These are phyloP conservation scores for Curvularia sp. DNA, from an alignment of 2,329 filamentous ascomycete species.

Conservation along the genomic window DNA sequence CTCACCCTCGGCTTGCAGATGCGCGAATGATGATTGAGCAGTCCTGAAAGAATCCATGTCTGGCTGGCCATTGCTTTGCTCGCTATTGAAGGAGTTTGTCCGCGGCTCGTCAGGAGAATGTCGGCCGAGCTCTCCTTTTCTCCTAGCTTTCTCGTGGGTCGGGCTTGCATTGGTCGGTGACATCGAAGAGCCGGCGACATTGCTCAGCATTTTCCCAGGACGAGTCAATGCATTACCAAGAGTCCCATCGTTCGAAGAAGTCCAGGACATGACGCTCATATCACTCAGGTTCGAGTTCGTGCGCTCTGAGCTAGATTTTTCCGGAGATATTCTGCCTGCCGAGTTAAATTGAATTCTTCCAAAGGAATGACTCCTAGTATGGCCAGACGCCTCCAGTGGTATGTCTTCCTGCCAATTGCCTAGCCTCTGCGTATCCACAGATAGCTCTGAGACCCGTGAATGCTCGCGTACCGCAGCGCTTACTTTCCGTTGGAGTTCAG, in stretches of 20 bases:
- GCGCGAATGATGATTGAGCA: constrained; percentile 57
- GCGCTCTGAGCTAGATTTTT: constrained; percentile 57
- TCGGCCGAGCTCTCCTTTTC: constrained; percentile 27
- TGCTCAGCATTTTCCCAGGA: constrained; percentile 51
- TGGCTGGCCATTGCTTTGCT: constrained; percentile 44
- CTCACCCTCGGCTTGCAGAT: constrained; percentile 60
- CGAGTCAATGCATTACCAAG: constrained; percentile 56
- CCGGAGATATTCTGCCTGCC: constrained; percentile 54
- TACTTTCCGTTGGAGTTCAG: constrained; percentile 26
- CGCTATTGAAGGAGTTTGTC: constrained; percentile 46
- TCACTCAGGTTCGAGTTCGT: constrained; percentile 65
- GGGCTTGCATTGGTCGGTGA: constrained; percentile 44
- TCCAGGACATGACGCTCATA: constrained; percentile 55
- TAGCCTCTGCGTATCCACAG: constrained; percentile 49
- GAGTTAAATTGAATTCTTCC: constrained; percentile 29
- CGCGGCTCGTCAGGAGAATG: constrained; percentile 32
- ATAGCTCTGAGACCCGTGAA: constrained; percentile 50
- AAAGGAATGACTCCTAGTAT: constrained; percentile 9
- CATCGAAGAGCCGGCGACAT: constrained; percentile 41
- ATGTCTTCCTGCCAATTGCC: constrained; percentile 33
- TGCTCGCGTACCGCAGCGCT: constrained; percentile 37
- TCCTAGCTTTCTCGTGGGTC: constrained; percentile 27
- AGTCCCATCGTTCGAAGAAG: constrained; percentile 51
- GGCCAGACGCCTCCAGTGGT: constrained; percentile 22
- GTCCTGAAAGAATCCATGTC: constrained; percentile 61